These are phyloP conservation scores for Boletus subparvulus DNA, from an alignment of 768 basidiomycete species.

Conservation along the genomic window DNA sequence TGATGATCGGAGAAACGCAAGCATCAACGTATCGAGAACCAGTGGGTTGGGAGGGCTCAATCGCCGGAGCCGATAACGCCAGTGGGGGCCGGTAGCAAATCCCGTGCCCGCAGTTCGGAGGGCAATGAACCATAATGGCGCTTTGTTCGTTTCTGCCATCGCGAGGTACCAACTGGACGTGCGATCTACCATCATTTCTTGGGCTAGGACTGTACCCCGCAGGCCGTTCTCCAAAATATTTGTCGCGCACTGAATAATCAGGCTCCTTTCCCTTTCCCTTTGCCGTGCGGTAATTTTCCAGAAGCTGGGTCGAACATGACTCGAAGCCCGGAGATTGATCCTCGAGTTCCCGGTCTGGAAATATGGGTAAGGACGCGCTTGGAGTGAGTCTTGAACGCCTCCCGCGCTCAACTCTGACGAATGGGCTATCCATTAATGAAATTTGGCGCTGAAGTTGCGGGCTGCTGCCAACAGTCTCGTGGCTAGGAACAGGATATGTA, in stretches of 20 bases:
- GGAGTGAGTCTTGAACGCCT: slow-evolving; percentile 18
- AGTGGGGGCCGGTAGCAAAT: slow-evolving; percentile 2
- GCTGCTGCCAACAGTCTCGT: neutral
- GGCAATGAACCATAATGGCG: slow-evolving; percentile 19
- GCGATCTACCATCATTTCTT: slow-evolving; percentile 17
- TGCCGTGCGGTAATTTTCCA: neutral
- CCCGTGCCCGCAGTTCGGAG: slow-evolving; percentile 19
- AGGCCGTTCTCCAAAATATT: slow-evolving; percentile 1
- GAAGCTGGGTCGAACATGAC: neutral
- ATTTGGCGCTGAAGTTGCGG: neutral
- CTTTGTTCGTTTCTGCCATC: slow-evolving; percentile 11
- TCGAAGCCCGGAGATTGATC: neutral
- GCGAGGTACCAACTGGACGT: slow-evolving; percentile 21
- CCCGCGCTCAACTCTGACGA: slow-evolving; percentile 23
- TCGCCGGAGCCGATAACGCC: neutral
- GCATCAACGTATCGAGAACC: slow-evolving; percentile 26
- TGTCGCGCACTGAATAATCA: neutral
- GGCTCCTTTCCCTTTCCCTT: slow-evolving; percentile 5
- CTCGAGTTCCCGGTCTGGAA: slow-evolving; percentile 7
- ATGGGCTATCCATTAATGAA: slow-evolving; percentile 8
- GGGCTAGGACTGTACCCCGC: neutral
- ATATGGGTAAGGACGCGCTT: slow-evolving; percentile 19
- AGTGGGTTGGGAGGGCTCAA: neutral
- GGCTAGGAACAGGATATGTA: neutral
- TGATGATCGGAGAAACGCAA: slow-evolving; percentile 28